Base-by-base conservation (phyloP, 768 basidiomycete genomes). In the Russula compacta region DNA sequence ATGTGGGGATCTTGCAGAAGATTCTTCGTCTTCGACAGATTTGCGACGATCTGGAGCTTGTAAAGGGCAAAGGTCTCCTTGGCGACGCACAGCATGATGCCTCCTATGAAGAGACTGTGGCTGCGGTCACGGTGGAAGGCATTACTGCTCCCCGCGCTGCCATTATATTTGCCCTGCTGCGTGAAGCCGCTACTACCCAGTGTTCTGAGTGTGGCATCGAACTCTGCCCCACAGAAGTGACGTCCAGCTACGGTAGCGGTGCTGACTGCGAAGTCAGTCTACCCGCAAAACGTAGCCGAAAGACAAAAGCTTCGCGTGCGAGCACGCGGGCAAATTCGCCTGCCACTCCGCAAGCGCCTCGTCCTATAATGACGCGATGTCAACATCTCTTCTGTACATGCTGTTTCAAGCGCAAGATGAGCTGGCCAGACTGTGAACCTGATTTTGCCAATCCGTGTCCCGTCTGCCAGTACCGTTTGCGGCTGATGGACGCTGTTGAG, bases 1-100 rank as follows among this genome's bases (percentile, higher is more conserved):
- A 95, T 70, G 97, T 97, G 66, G 92, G 93, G 57, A 95, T 99
- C 68, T 74, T 99, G 66, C 95, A 98, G 74, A 94, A 95, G 78
- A 91, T 98, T 60, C 78, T 99, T 55, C 90, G 95, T 24, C 80
- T 99, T 49, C 89, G 97, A 56, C 95, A 98, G 76, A 98, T 98
- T 52, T 99, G 97, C 73, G 94, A 98, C 70, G 95, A 99, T 73
- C 91, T 82, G 67, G 92, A 92, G 68, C 80, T 98, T 39, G 88
- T 98, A 4, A 81, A 87, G 68, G 85, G 84, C 46, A 87, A 89
- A 68, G 82, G 77, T 51, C 70, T 71, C 4, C 56, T 69, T 10
- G 78, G 75, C 59, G 79, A 80, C 33, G 69, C 71, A 35, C 77
- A 77, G 68, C 64, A 67, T 53, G 78, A 78, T 35, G 85, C 86